These are phyloP conservation scores for Phyllachora maydis DNA, from an alignment of 2,329 filamentous ascomycete genomes.

Conservation along the genomic window DNA sequence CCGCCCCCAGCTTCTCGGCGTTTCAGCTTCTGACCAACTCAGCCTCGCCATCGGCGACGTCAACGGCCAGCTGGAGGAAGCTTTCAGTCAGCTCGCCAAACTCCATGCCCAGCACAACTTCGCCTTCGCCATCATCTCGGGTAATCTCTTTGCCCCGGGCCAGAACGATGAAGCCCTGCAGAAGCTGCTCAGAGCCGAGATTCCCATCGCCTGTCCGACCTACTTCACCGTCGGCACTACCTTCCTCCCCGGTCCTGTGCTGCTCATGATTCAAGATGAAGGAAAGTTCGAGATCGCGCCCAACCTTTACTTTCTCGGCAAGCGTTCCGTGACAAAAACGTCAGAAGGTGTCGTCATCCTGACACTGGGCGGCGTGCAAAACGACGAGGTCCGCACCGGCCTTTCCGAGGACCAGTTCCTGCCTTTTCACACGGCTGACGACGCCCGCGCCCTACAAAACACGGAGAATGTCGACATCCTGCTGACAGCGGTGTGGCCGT, in stretches of 20 bases:
- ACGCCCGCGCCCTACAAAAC: constrained; percentile 55
- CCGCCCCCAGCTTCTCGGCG: constrained; percentile 2
- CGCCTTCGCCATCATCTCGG: constrained; percentile 63
- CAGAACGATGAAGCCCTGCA: constrained; percentile 32
- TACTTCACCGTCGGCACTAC: constrained; percentile 73
- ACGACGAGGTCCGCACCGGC: constrained; percentile 24
- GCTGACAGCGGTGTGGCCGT: constrained; percentile 73
- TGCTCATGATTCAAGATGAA: constrained; percentile 43
- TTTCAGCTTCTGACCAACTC: constrained; percentile 6
- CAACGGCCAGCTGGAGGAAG: constrained; percentile 54
- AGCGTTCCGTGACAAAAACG: constrained; percentile 72
- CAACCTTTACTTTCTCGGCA: constrained; percentile 83
- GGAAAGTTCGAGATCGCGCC: constrained; percentile 57
- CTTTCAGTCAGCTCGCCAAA: constrained; percentile 60
- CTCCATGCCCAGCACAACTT: constrained; percentile 81
- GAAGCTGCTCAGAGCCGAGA: constrained; percentile 49
- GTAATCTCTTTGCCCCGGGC: constrained; percentile 54
- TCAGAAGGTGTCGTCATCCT: constrained; percentile 77
- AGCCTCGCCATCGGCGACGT: constrained; percentile 70
- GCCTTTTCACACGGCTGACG: constrained; percentile 58
- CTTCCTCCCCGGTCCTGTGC: constrained; percentile 48
- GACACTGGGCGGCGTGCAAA: constrained; percentile 49
- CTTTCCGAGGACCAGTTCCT: constrained; percentile 52
- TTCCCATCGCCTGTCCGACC: constrained; percentile 58
- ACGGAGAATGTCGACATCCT: constrained; percentile 71